A percentile compares a stretch with the other conserved stretches of the same genome.
Conservation (phyloP, 129 eudicot species). For the Saposhnikovia divaricata region DNA sequence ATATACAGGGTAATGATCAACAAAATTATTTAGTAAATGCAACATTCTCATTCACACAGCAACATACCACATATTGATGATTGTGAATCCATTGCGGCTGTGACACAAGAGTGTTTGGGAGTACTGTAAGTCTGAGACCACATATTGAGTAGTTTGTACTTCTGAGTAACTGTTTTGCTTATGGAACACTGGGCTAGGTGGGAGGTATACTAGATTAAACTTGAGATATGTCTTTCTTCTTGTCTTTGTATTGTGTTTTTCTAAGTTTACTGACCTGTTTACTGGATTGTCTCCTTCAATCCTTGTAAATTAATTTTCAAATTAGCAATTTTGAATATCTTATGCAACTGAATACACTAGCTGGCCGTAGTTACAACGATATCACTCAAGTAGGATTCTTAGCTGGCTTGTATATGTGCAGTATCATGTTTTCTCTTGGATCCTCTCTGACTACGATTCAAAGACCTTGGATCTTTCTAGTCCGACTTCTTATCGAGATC, state of each 20-base stretch:
- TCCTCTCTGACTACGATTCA: conserved; percentile 85
- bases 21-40: neutral
- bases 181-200: conserved; percentile 99
- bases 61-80: conserved; percentile 78
- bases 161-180: neutral
- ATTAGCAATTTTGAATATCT: conserved; percentile 98
- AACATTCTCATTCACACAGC: neutral
- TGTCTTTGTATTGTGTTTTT: neutral
- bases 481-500: conserved; percentile 88
- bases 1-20: neutral
- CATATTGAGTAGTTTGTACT: neutral
- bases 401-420: conserved; percentile 27
- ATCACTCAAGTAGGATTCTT: conserved; percentile 72
- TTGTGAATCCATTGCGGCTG: conserved; percentile 61
- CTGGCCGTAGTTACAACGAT: conserved; percentile 97
- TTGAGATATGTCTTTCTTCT: conserved; percentile 1
- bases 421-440: conserved; percentile 99
- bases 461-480: conserved; percentile 59
- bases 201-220: conserved; percentile 59
- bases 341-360: conserved; percentile 98
- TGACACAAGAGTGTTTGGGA: conserved; percentile 36
- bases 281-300: neutral
- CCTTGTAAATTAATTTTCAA: conserved; percentile 40
- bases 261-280: neutral
- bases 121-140: conserved; percentile 44